Conservation (phyloP, 768 basidiomycete genomes). For the Melanogaster broomeanus region DNA sequence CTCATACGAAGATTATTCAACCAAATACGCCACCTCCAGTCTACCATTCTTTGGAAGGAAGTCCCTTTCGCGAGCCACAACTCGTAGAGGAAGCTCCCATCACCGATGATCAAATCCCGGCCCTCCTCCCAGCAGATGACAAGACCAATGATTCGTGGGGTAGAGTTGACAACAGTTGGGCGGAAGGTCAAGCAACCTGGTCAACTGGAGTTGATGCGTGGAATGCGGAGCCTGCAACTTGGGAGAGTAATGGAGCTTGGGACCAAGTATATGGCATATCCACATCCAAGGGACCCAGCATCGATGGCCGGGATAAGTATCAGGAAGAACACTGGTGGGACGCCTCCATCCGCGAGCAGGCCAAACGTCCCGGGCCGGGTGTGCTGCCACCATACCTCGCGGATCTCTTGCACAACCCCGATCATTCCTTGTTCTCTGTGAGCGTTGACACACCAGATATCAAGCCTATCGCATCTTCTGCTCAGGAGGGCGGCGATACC, state of each 20-base stretch:
- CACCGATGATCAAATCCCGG: conserved; percentile 36
- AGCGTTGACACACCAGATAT: conserved; percentile 40
- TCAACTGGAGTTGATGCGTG: conserved; percentile 14
- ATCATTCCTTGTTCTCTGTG: conserved; percentile 71
- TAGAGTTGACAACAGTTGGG: conserved; percentile 15
- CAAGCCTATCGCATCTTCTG: conserved; percentile 20
- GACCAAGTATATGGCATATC: conserved; percentile 16
- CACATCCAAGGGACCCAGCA: conserved; percentile 36
- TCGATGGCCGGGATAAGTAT: conserved; percentile 58
- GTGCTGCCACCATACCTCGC: conserved; percentile 69
- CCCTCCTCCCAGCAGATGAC: conserved; percentile 38
- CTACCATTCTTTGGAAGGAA: conserved; percentile 23
- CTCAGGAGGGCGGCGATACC: conserved; percentile 18
- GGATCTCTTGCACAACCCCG: conserved; percentile 67
- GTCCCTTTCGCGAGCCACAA: conserved; percentile 55
- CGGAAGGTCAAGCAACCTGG: conserved; percentile 14
- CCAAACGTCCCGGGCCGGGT: conserved; percentile 66
- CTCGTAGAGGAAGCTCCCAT: conserved; percentile 47
- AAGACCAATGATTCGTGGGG: conserved; percentile 21
- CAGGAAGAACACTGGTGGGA: conserved; percentile 80
- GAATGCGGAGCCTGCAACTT: conserved; percentile 23
- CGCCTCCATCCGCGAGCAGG: conserved; percentile 41
- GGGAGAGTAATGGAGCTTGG: conserved; percentile 29
- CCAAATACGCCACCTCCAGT: conserved; percentile 28
- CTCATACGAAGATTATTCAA: conserved; percentile 37